Conservation (phyloP, 1,284 basidiomycete species). For the Sphagnurus paluster region DNA sequence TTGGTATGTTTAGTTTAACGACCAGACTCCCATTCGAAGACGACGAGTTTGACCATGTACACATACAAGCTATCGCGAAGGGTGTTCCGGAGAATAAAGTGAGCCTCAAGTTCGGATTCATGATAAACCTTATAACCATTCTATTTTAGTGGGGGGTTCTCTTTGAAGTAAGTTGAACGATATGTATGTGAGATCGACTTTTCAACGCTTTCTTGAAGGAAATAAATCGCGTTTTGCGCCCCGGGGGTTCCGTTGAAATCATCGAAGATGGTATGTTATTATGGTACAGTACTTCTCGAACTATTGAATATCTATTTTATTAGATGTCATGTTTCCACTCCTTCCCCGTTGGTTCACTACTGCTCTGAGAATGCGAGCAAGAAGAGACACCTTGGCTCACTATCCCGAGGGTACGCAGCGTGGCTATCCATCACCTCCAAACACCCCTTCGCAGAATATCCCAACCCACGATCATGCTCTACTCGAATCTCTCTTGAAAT, state of each 20-base stretch:
- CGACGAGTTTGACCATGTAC: constrained; percentile 78
- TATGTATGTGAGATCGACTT: background rate
- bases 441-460: constrained; percentile 30
- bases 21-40: constrained; percentile 76
- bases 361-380: constrained; percentile 50
- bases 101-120: constrained; percentile 8
- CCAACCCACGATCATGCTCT: constrained; percentile 59
- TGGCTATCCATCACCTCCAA: constrained; percentile 31
- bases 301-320: constrained; percentile 4
- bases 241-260: constrained; percentile 69
- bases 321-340: constrained; percentile 63
- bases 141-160: constrained; percentile 59
- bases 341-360: constrained; percentile 67
- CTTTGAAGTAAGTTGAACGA: constrained; percentile 52
- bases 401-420: constrained; percentile 45
- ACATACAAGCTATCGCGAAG: constrained; percentile 59
- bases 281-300: background rate
- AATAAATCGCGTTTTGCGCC: constrained; percentile 63
- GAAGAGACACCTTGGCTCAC: constrained; percentile 46
- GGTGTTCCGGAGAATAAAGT: constrained; percentile 78
- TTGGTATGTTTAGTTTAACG: constrained; percentile 50
- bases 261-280: constrained; percentile 63
- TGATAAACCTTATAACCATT: background rate
- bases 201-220: constrained; percentile 50
- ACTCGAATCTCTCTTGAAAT: constrained; percentile 62